phyloP scores from a whole-genome alignment of 345 rosid species.

The Bretschneidera sinensis region DNA sequence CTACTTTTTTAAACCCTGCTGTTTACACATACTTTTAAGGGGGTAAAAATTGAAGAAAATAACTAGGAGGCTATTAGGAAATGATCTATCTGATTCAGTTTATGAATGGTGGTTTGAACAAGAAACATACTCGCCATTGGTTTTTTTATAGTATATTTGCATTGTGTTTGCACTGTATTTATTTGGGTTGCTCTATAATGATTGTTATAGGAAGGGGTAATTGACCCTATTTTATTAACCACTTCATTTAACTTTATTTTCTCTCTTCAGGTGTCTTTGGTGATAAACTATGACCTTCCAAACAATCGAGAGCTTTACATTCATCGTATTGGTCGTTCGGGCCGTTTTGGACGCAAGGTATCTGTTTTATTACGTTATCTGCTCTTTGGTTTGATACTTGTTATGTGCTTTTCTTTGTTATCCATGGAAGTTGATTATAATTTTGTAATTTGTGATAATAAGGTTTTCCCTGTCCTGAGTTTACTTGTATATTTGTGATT shows the following conservation, averaged over 20 bases:
- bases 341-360: constrained; percentile 99
- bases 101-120: too few species aligned
- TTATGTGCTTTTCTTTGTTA: background rate
- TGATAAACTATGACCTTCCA: constrained; percentile 94
- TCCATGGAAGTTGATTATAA: background rate
- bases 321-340: constrained; percentile 95
- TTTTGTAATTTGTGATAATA: too few species aligned
- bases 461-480: background rate
- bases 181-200: background rate
- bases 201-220: too few species aligned
- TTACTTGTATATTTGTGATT: background rate
- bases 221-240: too few species aligned
- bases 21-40: too few species aligned
- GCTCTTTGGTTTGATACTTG: background rate
- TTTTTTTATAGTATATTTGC: background rate
- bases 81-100: too few species aligned
- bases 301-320: constrained; percentile 97
- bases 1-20: too few species aligned
- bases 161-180: background rate
- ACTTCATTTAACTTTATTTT: too few species aligned
- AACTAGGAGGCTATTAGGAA: too few species aligned
- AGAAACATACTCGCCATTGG: too few species aligned
- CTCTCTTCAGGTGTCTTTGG: constrained; percentile 86
- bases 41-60: too few species aligned
- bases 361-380: background rate